Evolutionary conservation across 768 basidiomycete genomes (phyloP).

Genomic region (Podaxis pistillaris): DNA sequence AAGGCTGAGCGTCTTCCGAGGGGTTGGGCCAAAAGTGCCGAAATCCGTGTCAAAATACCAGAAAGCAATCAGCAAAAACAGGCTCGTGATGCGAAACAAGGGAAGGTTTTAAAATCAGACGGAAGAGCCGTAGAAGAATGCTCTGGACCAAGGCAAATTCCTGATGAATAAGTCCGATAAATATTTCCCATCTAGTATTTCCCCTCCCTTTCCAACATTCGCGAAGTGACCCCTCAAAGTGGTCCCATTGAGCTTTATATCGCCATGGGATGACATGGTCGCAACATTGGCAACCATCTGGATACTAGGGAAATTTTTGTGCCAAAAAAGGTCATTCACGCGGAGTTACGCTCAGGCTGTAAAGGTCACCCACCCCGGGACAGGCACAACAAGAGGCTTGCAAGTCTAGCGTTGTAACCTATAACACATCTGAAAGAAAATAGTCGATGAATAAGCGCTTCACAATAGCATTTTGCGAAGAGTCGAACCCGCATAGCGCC

Average conservation of each 20-base stretch:
- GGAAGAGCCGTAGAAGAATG: not conserved
- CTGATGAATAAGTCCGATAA: not conserved
- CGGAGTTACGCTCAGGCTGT: constrained; percentile 4
- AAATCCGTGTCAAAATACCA: constrained; percentile 4
- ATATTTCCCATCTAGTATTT: not conserved
- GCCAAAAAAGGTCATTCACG: not conserved
- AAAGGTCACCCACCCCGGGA: not conserved
- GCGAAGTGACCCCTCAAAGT: not conserved
- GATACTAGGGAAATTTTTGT: not conserved
- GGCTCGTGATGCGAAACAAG: not conserved
- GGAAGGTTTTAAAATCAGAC: not conserved
- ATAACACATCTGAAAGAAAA: not conserved
- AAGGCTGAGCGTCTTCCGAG: no score
- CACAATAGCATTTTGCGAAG: no score
- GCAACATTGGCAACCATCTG: not conserved
- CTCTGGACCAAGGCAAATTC: not conserved
- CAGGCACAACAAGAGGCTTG: not conserved
- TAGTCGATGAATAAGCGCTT: not conserved
- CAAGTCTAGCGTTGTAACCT: not conserved
- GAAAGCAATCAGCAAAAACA: not conserved
- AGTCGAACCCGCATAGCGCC: not conserved
- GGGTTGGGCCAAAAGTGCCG: not conserved
- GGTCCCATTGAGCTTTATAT: not conserved
- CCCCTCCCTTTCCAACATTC: not conserved
- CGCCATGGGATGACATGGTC: not conserved